Percentiles rank a stretch among this genome's conserved stretches.
Evolutionary conservation across 2,329 filamentous ascomycete genomes (phyloP).

Genomic region (Botrytis cinerea): DNA sequence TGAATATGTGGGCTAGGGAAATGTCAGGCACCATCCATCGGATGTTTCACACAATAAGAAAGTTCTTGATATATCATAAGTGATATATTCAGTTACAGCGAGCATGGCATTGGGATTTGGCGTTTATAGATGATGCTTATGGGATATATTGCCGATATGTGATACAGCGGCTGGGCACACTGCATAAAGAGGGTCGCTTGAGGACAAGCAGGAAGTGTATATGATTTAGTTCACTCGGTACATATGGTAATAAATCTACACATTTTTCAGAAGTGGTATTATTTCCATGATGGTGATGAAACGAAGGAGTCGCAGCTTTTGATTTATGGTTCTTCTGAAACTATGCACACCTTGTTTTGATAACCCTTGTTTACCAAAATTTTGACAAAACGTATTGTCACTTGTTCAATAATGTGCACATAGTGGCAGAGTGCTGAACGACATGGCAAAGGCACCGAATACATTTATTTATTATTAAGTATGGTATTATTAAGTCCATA

Average conservation of each 20-base stretch:
- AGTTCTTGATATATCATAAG: neutral
- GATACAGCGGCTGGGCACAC: neutral
- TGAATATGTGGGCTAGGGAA: neutral
- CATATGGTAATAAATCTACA: slow-evolving; percentile 7
- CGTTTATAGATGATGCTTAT: slow-evolving; percentile 9
- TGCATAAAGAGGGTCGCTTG: slow-evolving; percentile 9
- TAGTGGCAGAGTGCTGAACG: too few relatives aligned
- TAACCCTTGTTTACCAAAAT: neutral
- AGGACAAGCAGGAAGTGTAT: neutral
- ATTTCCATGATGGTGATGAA: neutral
- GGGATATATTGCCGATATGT: neutral
- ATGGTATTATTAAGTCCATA: slow-evolving; percentile 1
- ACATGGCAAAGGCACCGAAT: neutral
- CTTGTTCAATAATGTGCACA: neutral
- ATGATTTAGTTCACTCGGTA: neutral
- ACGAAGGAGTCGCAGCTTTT: neutral
- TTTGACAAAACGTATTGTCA: neutral
- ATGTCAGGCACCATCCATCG: neutral
- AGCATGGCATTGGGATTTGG: slow-evolving; percentile 7
- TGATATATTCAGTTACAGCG: neutral
- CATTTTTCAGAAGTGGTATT: neutral
- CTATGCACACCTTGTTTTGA: neutral
- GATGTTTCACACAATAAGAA: neutral
- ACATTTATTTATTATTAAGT: slow-evolving; percentile 1
- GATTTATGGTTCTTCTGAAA: neutral